These are phyloP conservation scores for Solanum arcanum DNA, from an alignment of 257 asterid species.

Conservation along the genomic window DNA sequence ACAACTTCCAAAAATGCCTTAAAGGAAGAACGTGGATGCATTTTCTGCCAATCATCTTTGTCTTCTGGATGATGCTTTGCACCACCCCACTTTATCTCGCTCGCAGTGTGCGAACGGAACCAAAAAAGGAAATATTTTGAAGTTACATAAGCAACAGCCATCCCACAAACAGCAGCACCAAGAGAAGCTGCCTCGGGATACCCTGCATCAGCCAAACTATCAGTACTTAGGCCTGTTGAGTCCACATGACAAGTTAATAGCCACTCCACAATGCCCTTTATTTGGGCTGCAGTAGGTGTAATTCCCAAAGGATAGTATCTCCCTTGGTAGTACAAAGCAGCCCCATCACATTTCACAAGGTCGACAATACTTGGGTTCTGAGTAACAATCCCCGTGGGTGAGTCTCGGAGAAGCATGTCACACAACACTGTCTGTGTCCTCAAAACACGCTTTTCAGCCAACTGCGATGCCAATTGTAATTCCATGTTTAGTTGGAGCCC, in stretches of 20 bases:
- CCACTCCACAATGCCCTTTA: constrained; percentile 45
- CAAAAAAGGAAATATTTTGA: constrained; percentile 37
- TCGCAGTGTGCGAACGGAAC: constrained; percentile 53
- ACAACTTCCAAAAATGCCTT: constrained; percentile 47
- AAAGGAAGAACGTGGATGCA: constrained; percentile 52
- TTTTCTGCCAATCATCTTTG: constrained; percentile 38
- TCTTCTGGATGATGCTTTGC: constrained; percentile 59
- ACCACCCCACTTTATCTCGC: constrained; percentile 59
- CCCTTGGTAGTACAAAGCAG: constrained; percentile 43
- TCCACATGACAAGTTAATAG: constrained; percentile 32
- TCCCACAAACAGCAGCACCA: constrained; percentile 54
- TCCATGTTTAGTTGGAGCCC: constrained; percentile 54
- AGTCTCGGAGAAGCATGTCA: constrained; percentile 54
- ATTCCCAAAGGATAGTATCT: constrained; percentile 38
- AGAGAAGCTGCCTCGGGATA: constrained; percentile 43
- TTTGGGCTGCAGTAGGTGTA: constrained; percentile 37
- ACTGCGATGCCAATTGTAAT: constrained; percentile 37
- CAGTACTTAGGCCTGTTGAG: constrained; percentile 57
- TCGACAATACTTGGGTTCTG: constrained; percentile 51
- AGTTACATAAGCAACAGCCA: constrained; percentile 44
- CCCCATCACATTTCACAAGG: constrained; percentile 57
- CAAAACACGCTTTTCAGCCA: constrained; percentile 32
- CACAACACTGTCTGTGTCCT: constrained; percentile 45
- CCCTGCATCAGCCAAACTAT: constrained; percentile 47
- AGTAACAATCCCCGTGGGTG: constrained; percentile 37